These are phyloP conservation scores for Abelmoschus esculentus DNA, from an alignment of 345 rosid genomes.

Conservation along the genomic window DNA sequence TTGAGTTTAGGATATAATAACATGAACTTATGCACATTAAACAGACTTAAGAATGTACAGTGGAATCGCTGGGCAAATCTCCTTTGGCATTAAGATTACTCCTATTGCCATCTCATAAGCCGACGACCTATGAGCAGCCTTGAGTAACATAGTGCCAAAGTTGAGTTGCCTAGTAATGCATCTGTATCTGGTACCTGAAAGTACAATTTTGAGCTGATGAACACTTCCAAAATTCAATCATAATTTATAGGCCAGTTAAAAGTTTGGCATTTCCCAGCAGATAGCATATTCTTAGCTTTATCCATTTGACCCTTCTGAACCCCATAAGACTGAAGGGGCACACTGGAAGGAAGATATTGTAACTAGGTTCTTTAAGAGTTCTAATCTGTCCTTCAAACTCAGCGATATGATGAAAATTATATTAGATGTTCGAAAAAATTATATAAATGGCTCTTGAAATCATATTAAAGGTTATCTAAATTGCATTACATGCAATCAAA, in stretches of 20 bases:
- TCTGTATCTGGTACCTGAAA: slow-evolving; percentile 6
- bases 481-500: not conserved
- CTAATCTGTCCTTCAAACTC: not conserved
- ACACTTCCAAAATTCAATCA: not conserved
- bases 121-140: not conserved
- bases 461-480: too few species aligned
- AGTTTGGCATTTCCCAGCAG: slow-evolving; percentile 6
- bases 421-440: slow-evolving; percentile 10
- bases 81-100: slow-evolving; percentile 37
- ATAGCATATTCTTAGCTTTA: slow-evolving; percentile 22
- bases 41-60: slow-evolving; percentile 2
- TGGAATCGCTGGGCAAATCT: slow-evolving; percentile 40
- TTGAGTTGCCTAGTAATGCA: slow-evolving; percentile 31
- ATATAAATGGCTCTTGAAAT: not conserved
- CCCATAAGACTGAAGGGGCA: not conserved
- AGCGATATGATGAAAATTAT: too few species aligned
- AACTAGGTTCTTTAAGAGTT: not conserved
- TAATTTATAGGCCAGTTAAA: not conserved
- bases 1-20: too few species aligned
- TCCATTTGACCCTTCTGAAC: slow-evolving; percentile 2
- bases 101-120: not conserved
- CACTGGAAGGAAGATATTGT: not conserved
- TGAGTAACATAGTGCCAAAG: slow-evolving; percentile 28
- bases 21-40: too few species aligned
- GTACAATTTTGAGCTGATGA: not conserved